Evolutionary conservation across 139 green algal species (phyloP).

Genomic region (Desmodesmus armatus): DNA sequence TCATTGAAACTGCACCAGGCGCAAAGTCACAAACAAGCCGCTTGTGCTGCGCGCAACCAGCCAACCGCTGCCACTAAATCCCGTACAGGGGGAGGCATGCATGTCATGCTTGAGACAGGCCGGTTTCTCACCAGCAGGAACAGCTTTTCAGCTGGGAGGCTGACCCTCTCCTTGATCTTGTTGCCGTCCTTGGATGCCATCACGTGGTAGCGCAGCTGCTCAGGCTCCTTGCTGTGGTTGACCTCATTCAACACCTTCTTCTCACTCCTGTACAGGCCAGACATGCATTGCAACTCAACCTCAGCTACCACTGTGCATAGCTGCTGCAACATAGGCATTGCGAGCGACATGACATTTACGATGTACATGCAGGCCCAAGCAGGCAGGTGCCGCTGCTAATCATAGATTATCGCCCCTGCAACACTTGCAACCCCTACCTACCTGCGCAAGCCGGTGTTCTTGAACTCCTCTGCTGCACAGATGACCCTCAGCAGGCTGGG

Average conservation of each 20-base stretch:
- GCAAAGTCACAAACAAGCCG: no score
- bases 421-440: slow-evolving; percentile 30
- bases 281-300: no score
- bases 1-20: no score
- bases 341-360: background rate
- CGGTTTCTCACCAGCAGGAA: slow-evolving; percentile 76
- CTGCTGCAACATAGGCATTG: no score
- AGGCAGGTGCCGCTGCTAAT: background rate
- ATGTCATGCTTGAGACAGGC: no score
- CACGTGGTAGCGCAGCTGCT: slow-evolving; percentile 66
- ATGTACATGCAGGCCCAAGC: background rate
- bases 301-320: no score
- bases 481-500: slow-evolving; percentile 73
- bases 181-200: slow-evolving; percentile 45
- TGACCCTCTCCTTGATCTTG: slow-evolving; percentile 78
- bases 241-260: slow-evolving; percentile 80
- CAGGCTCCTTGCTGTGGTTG: slow-evolving; percentile 55
- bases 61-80: no score
- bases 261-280: slow-evolving; percentile 69
- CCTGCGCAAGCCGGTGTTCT: slow-evolving; percentile 58
- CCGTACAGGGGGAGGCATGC: no score
- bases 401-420: background rate
- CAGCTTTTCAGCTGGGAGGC: slow-evolving; percentile 74
- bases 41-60: no score
- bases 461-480: slow-evolving; percentile 66